Conservation (phyloP, 805 yeast species). For the Candida anglica region DNA sequence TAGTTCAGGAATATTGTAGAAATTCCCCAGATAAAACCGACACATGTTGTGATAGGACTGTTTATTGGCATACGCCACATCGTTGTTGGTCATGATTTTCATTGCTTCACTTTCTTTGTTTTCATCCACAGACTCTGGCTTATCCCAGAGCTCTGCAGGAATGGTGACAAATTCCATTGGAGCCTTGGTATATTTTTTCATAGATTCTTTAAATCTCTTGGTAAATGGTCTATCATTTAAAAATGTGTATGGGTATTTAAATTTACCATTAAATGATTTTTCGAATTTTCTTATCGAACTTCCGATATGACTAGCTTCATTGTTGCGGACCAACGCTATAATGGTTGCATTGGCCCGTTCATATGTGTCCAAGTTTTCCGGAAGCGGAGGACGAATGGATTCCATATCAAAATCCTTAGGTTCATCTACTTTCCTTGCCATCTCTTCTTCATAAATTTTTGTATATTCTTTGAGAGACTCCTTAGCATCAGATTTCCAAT, state of each 20-base stretch:
- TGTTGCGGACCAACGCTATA: conserved; percentile 66
- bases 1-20: conserved; percentile 61
- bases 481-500: conserved; percentile 19
- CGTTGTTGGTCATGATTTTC: conserved; percentile 32
- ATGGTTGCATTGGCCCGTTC: conserved; percentile 72
- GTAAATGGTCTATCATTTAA: conserved; percentile 68
- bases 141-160: conserved; percentile 48
- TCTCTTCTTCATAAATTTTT: conserved; percentile 28
- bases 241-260: conserved; percentile 77
- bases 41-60: conserved; percentile 81
- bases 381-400: conserved; percentile 22
- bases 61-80: conserved; percentile 58
- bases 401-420: conserved; percentile 41
- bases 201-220: conserved; percentile 46
- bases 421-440: no score
- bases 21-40: conserved; percentile 64
- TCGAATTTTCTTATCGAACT: conserved; percentile 61
- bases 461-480: conserved; percentile 33
- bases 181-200: conserved; percentile 30
- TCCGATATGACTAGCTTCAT: conserved; percentile 48
- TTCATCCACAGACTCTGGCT: conserved; percentile 54
- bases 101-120: conserved; percentile 38
- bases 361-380: conserved; percentile 17
- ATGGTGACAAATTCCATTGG: conserved; percentile 37
- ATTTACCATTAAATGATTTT: conserved; percentile 60